These are phyloP conservation scores for Exophiala bonariae DNA, from an alignment of 2,329 filamentous ascomycete genomes.

Conservation along the genomic window DNA sequence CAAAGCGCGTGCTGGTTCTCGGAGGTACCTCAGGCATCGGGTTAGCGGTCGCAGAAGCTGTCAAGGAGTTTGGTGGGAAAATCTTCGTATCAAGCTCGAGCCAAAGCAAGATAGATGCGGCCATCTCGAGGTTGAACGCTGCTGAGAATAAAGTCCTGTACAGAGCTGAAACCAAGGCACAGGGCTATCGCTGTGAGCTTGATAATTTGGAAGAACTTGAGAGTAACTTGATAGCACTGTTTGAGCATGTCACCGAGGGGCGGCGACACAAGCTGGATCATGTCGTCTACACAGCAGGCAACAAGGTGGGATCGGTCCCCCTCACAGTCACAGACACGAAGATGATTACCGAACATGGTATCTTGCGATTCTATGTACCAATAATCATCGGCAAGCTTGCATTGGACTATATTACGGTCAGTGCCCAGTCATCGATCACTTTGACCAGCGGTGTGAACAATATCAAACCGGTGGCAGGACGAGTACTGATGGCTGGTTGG, in stretches of 20 bases:
- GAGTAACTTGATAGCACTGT: slow-evolving; percentile 41
- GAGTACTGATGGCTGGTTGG: slow-evolving; percentile 40
- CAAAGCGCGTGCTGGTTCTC: slow-evolving; percentile 49
- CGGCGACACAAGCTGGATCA: slow-evolving; percentile 44
- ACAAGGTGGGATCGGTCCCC: slow-evolving; percentile 28
- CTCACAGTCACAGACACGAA: slow-evolving; percentile 33
- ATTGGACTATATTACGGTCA: slow-evolving; percentile 34
- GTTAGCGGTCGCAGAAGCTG: slow-evolving; percentile 51
- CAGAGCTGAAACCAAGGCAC: too few species aligned
- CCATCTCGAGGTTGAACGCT: slow-evolving; percentile 37
- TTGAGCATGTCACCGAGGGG: slow-evolving; percentile 37
- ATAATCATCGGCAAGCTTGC: slow-evolving; percentile 12
- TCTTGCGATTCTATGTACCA: slow-evolving; percentile 38
- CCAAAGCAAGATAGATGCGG: slow-evolving; percentile 36
- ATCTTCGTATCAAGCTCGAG: slow-evolving; percentile 58
- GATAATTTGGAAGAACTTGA: slow-evolving; percentile 33
- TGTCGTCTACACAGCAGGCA: slow-evolving; percentile 53
- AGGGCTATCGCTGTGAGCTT: too few species aligned
- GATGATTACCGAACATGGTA: slow-evolving; percentile 28
- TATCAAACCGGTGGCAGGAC: slow-evolving; percentile 50
- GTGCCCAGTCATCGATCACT: slow-evolving; percentile 37
- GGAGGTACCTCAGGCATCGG: slow-evolving; percentile 56
- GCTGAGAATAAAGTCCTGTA: too few species aligned
- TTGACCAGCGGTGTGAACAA: slow-evolving; percentile 44
- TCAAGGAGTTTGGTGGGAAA: slow-evolving; percentile 48